Base-by-base conservation (phyloP, 768 basidiomycete genomes). In the Boletus rubropictus region DNA sequence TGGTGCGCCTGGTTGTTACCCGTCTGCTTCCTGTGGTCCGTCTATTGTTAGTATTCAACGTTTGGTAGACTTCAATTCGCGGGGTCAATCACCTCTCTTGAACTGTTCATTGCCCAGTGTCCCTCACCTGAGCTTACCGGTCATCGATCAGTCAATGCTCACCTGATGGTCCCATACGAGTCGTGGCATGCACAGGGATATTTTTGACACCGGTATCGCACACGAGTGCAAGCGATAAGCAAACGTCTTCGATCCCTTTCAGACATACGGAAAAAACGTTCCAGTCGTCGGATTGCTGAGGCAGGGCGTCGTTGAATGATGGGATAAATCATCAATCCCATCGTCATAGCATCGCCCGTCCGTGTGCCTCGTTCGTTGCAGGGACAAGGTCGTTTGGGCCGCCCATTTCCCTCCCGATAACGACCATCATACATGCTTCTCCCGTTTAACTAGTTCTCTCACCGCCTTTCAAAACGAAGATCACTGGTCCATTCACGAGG, bases 31-130 rank as follows among this genome's bases (percentile, higher is more conserved):
- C 48, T 28, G 18, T 17, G 28, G 18, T 6, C 10, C 38, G 7
- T 44, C 48, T 46, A 58, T 48, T 43, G 46, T 45, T 55, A 35
- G 44, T 32, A 21, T 21, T 39, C 44, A 37, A 10, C 50, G 46
- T 53, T 53, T 43, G 21, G 40, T n/a, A n/a, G n/a, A n/a, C n/a
- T n/a, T n/a, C n/a, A n/a, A n/a, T n/a, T n/a, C n/a, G n/a, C n/a
- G n/a, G n/a, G n/a, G n/a, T n/a, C n/a, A n/a, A n/a, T n/a, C n/a
- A n/a, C n/a, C n/a, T n/a, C n/a, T n/a, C n/a, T n/a, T n/a, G 52
- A 29, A 47, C 29, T 27, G n/a, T 17, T 42, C 39, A 38, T 32
- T 12, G 29, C 40, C 41, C 37, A 21, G 25, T 14, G 12, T 14
- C 29, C 29, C 5, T 31, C 12, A 14, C 29, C 29, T 14, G 18